phyloP scores from a whole-genome alignment of 495 filamentous ascomycete genomes.

The Hypomontagnella submonticulosa region DNA sequence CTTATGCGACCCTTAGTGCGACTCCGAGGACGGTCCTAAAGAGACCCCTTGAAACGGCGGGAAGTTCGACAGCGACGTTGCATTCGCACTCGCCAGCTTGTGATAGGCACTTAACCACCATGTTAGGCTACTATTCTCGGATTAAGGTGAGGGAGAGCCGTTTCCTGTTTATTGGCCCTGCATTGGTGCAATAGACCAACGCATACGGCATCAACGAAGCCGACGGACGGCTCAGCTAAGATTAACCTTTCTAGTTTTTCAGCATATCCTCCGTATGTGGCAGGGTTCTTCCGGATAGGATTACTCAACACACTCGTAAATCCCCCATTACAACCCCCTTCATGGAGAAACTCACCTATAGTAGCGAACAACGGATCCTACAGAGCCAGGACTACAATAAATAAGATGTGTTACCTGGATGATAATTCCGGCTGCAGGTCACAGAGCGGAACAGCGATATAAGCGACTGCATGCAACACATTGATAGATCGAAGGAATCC shows the following conservation, averaged over 20 bases:
- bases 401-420: conserved; percentile 4
- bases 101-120: conserved; percentile 18
- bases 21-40: too few relatives aligned
- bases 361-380: neutral
- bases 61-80: conserved; percentile 30
- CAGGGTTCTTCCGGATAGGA: conserved; percentile 20
- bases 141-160: conserved; percentile 6
- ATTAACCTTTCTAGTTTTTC: conserved; percentile 20
- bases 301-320: conserved; percentile 21
- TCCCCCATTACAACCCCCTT: conserved; percentile 21
- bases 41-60: conserved; percentile 32
- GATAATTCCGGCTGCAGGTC: conserved; percentile 2
- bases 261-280: neutral
- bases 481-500: conserved; percentile 12
- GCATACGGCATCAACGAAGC: neutral
- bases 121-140: conserved; percentile 36
- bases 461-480: neutral
- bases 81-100: conserved; percentile 35
- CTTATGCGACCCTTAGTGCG: neutral
- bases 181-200: conserved; percentile 4
- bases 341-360: conserved; percentile 14
- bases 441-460: conserved; percentile 2
- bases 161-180: conserved; percentile 34
- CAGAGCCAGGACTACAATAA: conserved; percentile 8
- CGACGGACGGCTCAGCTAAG: conserved; percentile 16